Evolutionary conservation across 1,139 yeast genomes (phyloP).

Genomic region (Candida sanyaensis): DNA sequence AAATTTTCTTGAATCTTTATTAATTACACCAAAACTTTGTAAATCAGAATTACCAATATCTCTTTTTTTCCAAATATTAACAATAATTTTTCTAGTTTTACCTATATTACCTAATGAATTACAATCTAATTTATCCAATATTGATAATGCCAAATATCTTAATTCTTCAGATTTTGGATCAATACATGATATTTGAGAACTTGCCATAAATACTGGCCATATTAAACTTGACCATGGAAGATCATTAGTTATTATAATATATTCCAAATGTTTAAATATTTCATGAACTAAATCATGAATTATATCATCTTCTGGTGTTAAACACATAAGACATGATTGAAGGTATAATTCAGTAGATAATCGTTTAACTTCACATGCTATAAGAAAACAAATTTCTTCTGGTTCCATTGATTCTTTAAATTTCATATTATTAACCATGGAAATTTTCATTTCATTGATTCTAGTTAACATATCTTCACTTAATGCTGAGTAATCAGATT

Average conservation of each 20-base stretch:
- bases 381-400: constrained; percentile 28
- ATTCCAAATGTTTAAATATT: constrained; percentile 22
- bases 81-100: constrained; percentile 22
- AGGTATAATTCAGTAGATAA: constrained; percentile 25
- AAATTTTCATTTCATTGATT: constrained; percentile 14
- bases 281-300: constrained; percentile 18
- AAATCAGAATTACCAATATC: constrained; percentile 26
- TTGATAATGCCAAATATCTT: constrained; percentile 25
- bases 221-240: constrained; percentile 22
- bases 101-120: constrained; percentile 30
- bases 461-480: constrained; percentile 16
- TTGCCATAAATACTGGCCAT: constrained; percentile 29
- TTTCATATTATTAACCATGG: not conserved
- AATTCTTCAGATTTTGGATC: constrained; percentile 25
- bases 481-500: constrained; percentile 17
- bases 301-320: constrained; percentile 19
- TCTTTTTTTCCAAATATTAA: constrained; percentile 29
- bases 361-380: constrained; percentile 30
- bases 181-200: constrained; percentile 24
- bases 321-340: constrained; percentile 25
- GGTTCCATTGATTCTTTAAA: constrained; percentile 7
- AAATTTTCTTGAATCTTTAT: constrained; percentile 10
- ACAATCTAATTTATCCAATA: constrained; percentile 25
- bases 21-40: constrained; percentile 18
- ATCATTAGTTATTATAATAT: constrained; percentile 18